Conservation (phyloP, 1,284 basidiomycete genomes). For the Ceratobasidium theobromae region DNA sequence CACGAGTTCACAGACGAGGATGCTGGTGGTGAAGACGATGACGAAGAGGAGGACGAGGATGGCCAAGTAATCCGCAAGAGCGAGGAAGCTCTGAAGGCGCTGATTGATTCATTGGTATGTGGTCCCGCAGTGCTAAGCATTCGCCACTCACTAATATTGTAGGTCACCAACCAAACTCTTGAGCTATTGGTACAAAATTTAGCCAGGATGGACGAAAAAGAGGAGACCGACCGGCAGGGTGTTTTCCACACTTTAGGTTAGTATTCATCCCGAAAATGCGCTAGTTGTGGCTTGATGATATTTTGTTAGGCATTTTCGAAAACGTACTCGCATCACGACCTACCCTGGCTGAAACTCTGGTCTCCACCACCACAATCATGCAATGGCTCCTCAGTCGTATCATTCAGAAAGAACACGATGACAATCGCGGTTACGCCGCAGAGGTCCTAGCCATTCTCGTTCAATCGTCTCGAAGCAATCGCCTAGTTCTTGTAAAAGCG, state of each 20-base stretch:
- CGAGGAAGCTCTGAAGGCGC: slow-evolving; percentile 67
- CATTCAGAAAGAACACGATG: slow-evolving; percentile 69
- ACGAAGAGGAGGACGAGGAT: slow-evolving; percentile 62
- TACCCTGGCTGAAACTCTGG: slow-evolving; percentile 65
- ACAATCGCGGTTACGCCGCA: slow-evolving; percentile 84
- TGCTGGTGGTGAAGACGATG: slow-evolving; percentile 75
- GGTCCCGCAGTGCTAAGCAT: not conserved
- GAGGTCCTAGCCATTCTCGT: slow-evolving; percentile 88
- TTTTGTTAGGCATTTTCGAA: slow-evolving; percentile 79
- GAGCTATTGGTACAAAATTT: slow-evolving; percentile 92
- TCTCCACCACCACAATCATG: slow-evolving; percentile 72
- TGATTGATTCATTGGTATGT: slow-evolving; percentile 75
- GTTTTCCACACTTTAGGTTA: slow-evolving; percentile 84
- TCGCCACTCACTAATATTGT: not conserved
- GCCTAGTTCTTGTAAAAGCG: slow-evolving; percentile 61
- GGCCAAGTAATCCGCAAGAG: slow-evolving; percentile 49
- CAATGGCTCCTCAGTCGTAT: slow-evolving; percentile 83
- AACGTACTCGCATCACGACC: slow-evolving; percentile 88
- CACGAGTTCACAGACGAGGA: slow-evolving; percentile 98
- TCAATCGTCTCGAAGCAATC: slow-evolving; percentile 69
- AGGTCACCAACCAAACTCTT: slow-evolving; percentile 81
- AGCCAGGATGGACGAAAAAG: slow-evolving; percentile 73
- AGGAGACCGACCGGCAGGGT: slow-evolving; percentile 87
- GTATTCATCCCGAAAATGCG: slow-evolving; percentile 41
- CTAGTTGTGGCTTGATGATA: not conserved